These are phyloP conservation scores for Eimeria maxima DNA, from an alignment of 169 alveolate genomes.

Conservation along the genomic window DNA sequence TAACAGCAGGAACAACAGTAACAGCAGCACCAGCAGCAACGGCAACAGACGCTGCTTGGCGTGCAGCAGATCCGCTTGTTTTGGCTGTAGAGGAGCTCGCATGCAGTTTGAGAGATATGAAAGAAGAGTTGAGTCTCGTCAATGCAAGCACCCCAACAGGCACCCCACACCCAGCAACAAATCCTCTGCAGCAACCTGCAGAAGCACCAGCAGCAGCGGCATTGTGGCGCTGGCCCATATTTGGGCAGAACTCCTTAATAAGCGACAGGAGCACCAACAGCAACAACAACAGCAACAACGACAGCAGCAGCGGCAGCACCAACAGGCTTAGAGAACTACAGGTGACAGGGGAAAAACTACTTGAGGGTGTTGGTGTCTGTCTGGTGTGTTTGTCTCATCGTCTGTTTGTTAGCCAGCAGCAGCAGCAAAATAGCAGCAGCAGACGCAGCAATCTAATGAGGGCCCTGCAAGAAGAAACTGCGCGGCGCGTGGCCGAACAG, in stretches of 20 bases:
- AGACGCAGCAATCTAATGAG: neutral
- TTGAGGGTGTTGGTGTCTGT: neutral
- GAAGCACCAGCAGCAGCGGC: constrained; percentile 52
- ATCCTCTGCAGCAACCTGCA: neutral
- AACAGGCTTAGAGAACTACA: neutral
- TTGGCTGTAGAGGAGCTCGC: constrained; percentile 11
- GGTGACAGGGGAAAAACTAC: neutral
- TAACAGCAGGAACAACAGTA: neutral
- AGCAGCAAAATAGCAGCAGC: neutral
- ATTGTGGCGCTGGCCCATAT: constrained; percentile 17
- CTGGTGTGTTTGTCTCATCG: constrained; percentile 1
- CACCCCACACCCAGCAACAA: constrained; percentile 28
- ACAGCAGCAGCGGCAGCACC: neutral
- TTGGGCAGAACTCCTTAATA: neutral
- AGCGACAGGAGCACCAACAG: neutral
- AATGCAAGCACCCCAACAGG: neutral
- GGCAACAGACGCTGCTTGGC: neutral
- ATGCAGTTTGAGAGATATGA: neutral
- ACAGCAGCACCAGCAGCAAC: neutral
- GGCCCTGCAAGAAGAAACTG: neutral
- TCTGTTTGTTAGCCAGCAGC: neutral
- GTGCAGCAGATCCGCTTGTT: constrained; percentile 18
- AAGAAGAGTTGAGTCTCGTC: neutral
- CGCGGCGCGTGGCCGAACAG: neutral
- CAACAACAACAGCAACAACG: constrained; percentile 25